A percentile compares a stretch with the other conserved stretches of the same genome.
These are phyloP conservation scores for Amoebophrya sp. DNA, from an alignment of 169 alveolate genomes.

Conservation along the genomic window DNA sequence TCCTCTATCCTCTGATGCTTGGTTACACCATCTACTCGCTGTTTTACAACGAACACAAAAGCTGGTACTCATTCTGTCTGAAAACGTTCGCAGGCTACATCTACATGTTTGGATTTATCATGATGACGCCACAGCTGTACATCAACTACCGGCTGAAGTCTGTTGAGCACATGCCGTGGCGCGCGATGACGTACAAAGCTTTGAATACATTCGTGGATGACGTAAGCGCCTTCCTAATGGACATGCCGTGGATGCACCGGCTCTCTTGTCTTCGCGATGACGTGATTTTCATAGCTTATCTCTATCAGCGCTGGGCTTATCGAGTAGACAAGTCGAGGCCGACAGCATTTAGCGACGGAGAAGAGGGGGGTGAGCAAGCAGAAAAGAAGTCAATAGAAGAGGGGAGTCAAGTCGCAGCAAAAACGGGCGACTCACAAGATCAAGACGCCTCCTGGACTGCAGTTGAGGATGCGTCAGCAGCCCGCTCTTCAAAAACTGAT, in stretches of 20 bases:
- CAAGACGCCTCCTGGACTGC: too few relatives aligned
- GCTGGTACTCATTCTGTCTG: constrained; percentile 90
- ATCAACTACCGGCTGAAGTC: constrained; percentile 94
- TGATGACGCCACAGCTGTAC: constrained; percentile 81
- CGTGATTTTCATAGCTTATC: constrained; percentile 78
- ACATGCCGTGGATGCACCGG: constrained; percentile 67
- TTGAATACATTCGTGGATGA: constrained; percentile 42
- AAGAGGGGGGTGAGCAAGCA: not conserved
- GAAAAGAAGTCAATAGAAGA: not conserved
- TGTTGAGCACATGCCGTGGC: constrained; percentile 95
- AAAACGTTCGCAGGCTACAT: constrained; percentile 53
- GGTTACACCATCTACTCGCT: not conserved
- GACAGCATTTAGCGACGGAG: constrained; percentile 14
- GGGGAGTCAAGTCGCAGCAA: too few relatives aligned
- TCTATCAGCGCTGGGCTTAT: constrained; percentile 81
- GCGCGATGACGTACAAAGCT: constrained; percentile 40
- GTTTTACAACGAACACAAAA: constrained; percentile 71
- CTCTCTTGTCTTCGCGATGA: constrained; percentile 86
- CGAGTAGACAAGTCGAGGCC: constrained; percentile 46
- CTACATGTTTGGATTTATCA: constrained; percentile 55
- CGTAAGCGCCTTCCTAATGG: constrained; percentile 36
- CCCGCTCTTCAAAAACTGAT: too few relatives aligned
- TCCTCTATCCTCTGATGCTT: not conserved
- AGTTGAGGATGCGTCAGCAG: too few relatives aligned
- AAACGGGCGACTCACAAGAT: too few relatives aligned